phyloP scores from a whole-genome alignment of 2,329 filamentous ascomycete genomes.

The Penicillium griseofulvum region DNA sequence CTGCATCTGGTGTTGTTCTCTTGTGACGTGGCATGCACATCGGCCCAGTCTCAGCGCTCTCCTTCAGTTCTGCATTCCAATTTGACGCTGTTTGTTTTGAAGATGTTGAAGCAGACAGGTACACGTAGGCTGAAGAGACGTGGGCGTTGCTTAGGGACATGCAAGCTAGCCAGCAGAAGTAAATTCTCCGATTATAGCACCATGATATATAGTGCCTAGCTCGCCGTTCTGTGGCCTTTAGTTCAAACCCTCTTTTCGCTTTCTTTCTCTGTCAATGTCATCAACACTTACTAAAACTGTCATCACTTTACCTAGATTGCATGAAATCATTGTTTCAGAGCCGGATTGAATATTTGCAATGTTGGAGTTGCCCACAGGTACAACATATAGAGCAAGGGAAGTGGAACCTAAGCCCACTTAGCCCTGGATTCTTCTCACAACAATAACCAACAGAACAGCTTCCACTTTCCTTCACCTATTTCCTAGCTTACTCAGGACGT shows the following conservation, averaged over 20 bases:
- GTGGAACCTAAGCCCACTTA: background rate
- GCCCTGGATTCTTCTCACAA: background rate
- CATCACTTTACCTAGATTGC: background rate
- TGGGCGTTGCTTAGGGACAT: slow-evolving; percentile 11
- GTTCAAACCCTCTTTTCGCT: too few relatives aligned
- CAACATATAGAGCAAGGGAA: background rate
- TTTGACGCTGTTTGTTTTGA: slow-evolving; percentile 19
- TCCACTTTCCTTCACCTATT: background rate
- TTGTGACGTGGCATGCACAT: slow-evolving; percentile 37
- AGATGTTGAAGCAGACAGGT: slow-evolving; percentile 20
- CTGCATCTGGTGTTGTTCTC: slow-evolving; percentile 27
- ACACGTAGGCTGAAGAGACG: slow-evolving; percentile 29
- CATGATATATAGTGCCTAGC: slow-evolving; percentile 14
- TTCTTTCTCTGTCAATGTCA: background rate
- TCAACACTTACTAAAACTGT: too few relatives aligned
- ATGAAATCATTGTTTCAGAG: background rate
- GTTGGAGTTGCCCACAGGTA: background rate
- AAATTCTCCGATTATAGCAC: slow-evolving; percentile 9
- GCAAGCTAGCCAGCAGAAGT: slow-evolving; percentile 9
- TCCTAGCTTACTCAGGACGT: background rate
- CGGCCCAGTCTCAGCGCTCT: slow-evolving; percentile 23
- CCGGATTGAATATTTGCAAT: background rate
- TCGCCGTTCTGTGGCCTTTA: background rate
- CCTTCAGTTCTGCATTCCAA: slow-evolving; percentile 15
- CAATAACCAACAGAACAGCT: background rate